Percentiles rank a stretch among this genome's conserved stretches.
phyloP scores from a whole-genome alignment of 129 eudicot species.

The Pseudognaphalium luteoalbum region DNA sequence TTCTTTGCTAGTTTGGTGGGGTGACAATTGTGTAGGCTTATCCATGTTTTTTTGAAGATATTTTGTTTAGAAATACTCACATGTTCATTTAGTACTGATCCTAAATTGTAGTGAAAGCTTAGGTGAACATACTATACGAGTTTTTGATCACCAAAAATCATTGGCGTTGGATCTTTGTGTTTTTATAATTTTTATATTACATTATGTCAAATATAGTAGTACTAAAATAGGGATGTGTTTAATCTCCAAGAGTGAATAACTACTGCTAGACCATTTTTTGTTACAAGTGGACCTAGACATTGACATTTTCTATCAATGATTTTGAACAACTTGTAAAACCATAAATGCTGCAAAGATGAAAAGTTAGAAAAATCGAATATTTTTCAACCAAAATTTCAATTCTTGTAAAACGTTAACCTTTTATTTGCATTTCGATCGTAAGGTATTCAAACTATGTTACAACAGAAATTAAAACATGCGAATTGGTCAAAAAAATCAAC shows the following conservation, averaged over 20 bases:
- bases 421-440: background rate
- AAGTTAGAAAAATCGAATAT: background rate
- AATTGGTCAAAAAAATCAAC: background rate
- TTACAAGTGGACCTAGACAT: constrained; percentile 4
- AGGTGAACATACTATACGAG: background rate
- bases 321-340: background rate
- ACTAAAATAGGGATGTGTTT: background rate
- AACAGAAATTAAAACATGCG: background rate
- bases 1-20: too few relatives aligned
- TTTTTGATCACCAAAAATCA: background rate
- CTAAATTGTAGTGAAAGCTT: background rate
- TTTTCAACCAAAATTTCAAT: too few relatives aligned
- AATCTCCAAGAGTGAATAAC: background rate
- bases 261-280: background rate
- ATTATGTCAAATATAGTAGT: too few relatives aligned
- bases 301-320: background rate
- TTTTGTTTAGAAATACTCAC: too few relatives aligned
- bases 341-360: background rate
- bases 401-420: too few relatives aligned
- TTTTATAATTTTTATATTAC: background rate
- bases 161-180: background rate
- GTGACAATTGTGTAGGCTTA: too few relatives aligned
- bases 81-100: too few relatives aligned
- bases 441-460: background rate
- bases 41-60: too few relatives aligned